Percentiles rank a stretch among this genome's conserved stretches.
Conservation (phyloP, 1,284 basidiomycete species). For the Neotropicomus parvogracilis region DNA sequence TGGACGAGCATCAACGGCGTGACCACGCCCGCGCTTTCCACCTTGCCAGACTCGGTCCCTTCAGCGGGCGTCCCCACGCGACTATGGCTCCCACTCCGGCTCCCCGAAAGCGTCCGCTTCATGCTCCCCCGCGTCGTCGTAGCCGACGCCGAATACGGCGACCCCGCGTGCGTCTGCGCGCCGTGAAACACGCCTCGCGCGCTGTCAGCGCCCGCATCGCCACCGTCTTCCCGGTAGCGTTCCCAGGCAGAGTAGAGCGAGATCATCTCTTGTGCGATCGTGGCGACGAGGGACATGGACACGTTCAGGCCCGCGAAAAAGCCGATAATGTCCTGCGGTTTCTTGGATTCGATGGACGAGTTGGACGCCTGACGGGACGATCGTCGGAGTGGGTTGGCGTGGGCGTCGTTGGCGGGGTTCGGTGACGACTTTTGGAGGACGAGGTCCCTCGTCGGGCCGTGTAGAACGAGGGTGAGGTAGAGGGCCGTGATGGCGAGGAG, state of each 20-base stretch:
- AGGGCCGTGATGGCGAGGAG: constrained; percentile 89
- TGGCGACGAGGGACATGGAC: constrained; percentile 77
- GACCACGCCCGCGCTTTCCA: constrained; percentile 31
- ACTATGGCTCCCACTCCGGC: constrained; percentile 26
- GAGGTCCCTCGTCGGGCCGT: constrained; percentile 50
- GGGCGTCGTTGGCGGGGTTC: constrained; percentile 13
- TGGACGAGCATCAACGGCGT: constrained; percentile 53
- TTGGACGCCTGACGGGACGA: constrained; percentile 47
- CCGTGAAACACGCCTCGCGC: constrained; percentile 17
- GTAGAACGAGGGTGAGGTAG: constrained; percentile 78
- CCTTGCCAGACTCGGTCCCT: constrained; percentile 11
- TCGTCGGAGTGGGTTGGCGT: constrained; percentile 39
- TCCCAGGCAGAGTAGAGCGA: constrained; percentile 88
- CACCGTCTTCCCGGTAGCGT: constrained; percentile 62
- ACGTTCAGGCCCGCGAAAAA: constrained; percentile 88
- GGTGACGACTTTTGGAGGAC: constrained; percentile 33
- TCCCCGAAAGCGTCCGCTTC: constrained; percentile 23
- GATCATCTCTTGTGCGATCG: constrained; percentile 88
- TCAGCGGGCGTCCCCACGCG: constrained; percentile 22
- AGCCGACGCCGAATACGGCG: constrained; percentile 22
- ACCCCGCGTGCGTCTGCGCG: constrained; percentile 8
- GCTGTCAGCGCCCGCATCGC: constrained; percentile 31
- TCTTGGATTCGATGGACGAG: constrained; percentile 35
- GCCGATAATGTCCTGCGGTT: constrained; percentile 65
- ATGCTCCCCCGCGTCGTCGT: constrained; percentile 15